phyloP scores from a whole-genome alignment of 495 filamentous ascomycete genomes.

The Penicillium crystallinum region DNA sequence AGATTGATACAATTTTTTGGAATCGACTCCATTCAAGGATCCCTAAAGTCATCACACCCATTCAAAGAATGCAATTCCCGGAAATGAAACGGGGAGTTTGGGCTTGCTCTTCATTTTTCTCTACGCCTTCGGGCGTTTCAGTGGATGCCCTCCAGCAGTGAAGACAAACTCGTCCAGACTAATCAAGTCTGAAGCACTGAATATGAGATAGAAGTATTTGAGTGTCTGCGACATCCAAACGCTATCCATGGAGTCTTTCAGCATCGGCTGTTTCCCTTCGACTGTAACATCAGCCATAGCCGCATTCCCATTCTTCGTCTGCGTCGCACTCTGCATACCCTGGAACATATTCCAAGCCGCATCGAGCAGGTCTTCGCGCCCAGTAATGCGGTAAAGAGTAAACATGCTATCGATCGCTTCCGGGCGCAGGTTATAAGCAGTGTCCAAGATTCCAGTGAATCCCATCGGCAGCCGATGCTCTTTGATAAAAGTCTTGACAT shows the following conservation, averaged over 20 bases:
- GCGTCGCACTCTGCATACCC: conserved; percentile 45
- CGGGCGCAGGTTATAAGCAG: conserved; percentile 40
- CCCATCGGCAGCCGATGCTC: conserved; percentile 30
- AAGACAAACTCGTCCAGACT: conserved; percentile 71
- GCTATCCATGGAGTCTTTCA: conserved; percentile 43
- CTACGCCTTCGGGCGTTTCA: conserved; percentile 9
- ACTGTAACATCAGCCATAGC: conserved; percentile 42
- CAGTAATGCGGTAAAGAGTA: conserved; percentile 59
- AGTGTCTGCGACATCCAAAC: conserved; percentile 64
- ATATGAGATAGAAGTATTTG: conserved; percentile 67
- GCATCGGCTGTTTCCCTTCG: conserved; percentile 9
- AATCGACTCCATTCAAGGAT: too few species aligned
- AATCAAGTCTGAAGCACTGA: conserved; percentile 53
- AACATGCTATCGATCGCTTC: conserved; percentile 60
- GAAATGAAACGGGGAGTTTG: not conserved
- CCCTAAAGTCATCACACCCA: not conserved
- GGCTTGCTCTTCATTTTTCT: not conserved
- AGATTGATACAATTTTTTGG: too few species aligned
- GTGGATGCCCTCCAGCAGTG: conserved; percentile 49
- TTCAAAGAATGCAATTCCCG: not conserved
- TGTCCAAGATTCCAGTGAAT: conserved; percentile 32
- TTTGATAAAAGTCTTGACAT: conserved; percentile 18
- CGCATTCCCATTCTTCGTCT: conserved; percentile 44
- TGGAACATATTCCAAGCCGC: conserved; percentile 62
- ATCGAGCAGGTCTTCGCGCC: conserved; percentile 49